phyloP scores from a whole-genome alignment of 2,329 filamentous ascomycete genomes.

The Endoconidiophora laricicola region DNA sequence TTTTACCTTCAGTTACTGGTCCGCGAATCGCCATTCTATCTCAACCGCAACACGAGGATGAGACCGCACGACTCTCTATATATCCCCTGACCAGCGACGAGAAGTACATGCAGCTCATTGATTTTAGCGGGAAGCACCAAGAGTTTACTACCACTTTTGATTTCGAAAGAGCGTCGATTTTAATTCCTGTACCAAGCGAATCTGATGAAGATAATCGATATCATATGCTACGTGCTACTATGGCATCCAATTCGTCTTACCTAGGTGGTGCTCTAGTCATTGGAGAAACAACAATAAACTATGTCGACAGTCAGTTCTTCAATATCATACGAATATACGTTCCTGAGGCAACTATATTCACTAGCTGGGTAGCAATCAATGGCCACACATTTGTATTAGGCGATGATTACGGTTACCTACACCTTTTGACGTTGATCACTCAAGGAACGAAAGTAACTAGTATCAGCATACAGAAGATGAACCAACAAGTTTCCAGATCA shows the following conservation, averaged over 20 bases:
- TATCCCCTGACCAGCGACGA: constrained; percentile 44
- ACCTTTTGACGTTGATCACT: constrained; percentile 65
- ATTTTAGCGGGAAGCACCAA: constrained; percentile 40
- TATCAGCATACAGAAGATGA: constrained; percentile 53
- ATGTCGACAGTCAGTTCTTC: constrained; percentile 64
- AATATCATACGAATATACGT: constrained; percentile 48
- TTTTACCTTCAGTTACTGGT: constrained; percentile 40
- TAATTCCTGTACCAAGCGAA: constrained; percentile 43
- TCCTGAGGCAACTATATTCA: constrained; percentile 64
- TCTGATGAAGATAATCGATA: constrained; percentile 43
- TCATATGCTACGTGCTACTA: constrained; percentile 36
- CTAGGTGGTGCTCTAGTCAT: constrained; percentile 57
- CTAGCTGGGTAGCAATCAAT: constrained; percentile 81
- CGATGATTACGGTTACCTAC: constrained; percentile 77
- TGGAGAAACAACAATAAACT: constrained; percentile 67
- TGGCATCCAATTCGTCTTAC: constrained; percentile 32
- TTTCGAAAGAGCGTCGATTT: constrained; percentile 39
- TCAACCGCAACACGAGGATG: constrained; percentile 33
- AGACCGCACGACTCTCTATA: constrained; percentile 38
- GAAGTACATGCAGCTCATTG: constrained; percentile 34
- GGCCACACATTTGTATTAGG: constrained; percentile 70
- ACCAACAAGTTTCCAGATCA: constrained; percentile 49
- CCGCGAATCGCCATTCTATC: constrained; percentile 43
- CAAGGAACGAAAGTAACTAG: constrained; percentile 49
- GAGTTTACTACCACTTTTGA: constrained; percentile 36